A percentile compares a stretch with the other conserved stretches of the same genome.
phyloP scores from a whole-genome alignment of 148 eudicot genomes.

The Rhododendron simsii region DNA sequence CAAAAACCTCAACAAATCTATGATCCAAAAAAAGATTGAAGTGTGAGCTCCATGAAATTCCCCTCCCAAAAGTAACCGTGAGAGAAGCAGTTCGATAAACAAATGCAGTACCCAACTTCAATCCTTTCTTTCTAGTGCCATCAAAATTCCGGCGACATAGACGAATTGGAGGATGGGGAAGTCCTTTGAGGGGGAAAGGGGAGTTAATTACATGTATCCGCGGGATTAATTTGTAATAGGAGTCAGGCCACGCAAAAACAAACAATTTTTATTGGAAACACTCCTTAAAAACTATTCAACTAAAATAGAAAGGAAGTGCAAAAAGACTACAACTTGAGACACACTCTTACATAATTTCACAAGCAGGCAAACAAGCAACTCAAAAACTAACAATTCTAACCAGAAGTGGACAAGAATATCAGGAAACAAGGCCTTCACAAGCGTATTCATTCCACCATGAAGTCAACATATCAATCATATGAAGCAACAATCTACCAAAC shows the following conservation, averaged over 20 bases:
- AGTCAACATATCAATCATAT: not conserved
- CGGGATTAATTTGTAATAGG: not conserved
- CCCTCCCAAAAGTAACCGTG: not conserved
- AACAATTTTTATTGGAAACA: not conserved
- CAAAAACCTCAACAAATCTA: not conserved
- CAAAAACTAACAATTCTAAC: not conserved
- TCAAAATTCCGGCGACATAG: not conserved
- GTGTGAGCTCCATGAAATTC: not conserved
- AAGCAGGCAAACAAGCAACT: not conserved
- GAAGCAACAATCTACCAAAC: not conserved
- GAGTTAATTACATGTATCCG: not conserved
- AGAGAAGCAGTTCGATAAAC: not conserved
- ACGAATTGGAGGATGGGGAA: not conserved
- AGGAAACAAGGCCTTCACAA: not conserved
- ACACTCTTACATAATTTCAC: not conserved
- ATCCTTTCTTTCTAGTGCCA: not conserved
- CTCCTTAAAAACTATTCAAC: not conserved
- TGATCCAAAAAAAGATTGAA: not conserved
- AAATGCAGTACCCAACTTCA: not conserved
- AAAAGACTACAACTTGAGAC: not conserved
- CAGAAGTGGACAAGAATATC: not conserved
- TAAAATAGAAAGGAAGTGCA: too few relatives aligned
- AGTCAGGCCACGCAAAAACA: not conserved
- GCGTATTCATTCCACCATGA: not conserved
- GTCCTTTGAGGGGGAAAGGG: too few relatives aligned